These are phyloP conservation scores for Monilinia polystroma DNA, from an alignment of 2,329 filamentous ascomycete genomes.

Conservation along the genomic window DNA sequence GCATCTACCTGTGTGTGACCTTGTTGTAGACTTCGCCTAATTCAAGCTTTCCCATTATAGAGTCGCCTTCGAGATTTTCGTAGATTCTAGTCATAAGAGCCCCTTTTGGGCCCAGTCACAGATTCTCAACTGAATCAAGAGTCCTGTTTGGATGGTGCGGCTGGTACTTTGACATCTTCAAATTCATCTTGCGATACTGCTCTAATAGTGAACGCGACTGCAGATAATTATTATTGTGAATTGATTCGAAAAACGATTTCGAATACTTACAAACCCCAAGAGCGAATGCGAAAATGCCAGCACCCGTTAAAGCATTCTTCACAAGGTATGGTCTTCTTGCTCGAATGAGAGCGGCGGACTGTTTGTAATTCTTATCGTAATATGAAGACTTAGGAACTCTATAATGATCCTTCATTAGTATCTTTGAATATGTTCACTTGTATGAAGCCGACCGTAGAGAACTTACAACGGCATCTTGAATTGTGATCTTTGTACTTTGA, in stretches of 20 bases:
- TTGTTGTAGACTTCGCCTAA: background rate
- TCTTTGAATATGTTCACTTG: background rate
- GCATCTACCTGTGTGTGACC: constrained; percentile 10
- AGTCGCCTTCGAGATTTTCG: background rate
- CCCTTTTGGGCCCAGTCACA: background rate
- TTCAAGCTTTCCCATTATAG: background rate
- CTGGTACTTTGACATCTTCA: constrained; percentile 88
- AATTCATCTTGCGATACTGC: constrained; percentile 96
- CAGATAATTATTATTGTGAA: constrained; percentile 12
- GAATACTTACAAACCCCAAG: constrained; percentile 78
- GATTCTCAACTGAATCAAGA: constrained; percentile 6
- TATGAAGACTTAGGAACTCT: constrained; percentile 74
- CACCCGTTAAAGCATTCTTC: constrained; percentile 81
- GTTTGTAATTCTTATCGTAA: constrained; percentile 84
- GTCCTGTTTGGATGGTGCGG: constrained; percentile 41
- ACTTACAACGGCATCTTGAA: constrained; percentile 22
- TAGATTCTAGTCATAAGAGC: background rate
- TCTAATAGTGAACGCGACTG: constrained; percentile 71
- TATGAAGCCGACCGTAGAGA: background rate
- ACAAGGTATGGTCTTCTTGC: constrained; percentile 88
- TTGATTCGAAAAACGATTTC: background rate
- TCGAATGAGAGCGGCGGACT: constrained; percentile 85
- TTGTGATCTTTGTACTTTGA: constrained; percentile 1
- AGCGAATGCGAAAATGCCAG: constrained; percentile 73
- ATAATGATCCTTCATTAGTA: constrained; percentile 17